These are phyloP conservation scores for Alternaria incomplexa DNA, from an alignment of 2,329 filamentous ascomycete genomes.

Conservation along the genomic window DNA sequence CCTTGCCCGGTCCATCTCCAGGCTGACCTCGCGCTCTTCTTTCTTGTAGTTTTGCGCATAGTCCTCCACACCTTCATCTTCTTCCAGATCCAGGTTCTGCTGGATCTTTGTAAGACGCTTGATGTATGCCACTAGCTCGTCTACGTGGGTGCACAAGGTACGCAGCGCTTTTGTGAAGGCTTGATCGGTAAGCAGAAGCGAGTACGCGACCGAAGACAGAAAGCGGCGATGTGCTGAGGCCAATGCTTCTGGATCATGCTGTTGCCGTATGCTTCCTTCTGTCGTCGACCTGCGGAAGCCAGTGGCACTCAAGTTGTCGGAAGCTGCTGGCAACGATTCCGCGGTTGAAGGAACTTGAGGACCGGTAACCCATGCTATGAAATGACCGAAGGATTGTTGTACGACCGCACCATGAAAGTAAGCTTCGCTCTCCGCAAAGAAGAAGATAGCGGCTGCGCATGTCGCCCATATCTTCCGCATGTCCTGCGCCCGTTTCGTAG, in stretches of 20 bases:
- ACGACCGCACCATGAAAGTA: conserved; percentile 93
- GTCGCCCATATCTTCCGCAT: conserved; percentile 91
- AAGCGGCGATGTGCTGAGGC: conserved; percentile 80
- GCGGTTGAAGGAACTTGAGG: conserved; percentile 8
- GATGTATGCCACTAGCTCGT: conserved; percentile 79
- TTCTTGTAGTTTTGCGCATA: conserved; percentile 58
- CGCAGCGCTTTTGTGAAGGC: conserved; percentile 71
- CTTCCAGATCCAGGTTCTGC: conserved; percentile 78
- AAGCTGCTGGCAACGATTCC: conserved; percentile 9
- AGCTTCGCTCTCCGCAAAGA: conserved; percentile 83
- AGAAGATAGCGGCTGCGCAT: conserved; percentile 83
- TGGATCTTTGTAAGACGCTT: conserved; percentile 78
- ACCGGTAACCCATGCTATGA: conserved; percentile 73
- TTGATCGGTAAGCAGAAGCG: conserved; percentile 69
- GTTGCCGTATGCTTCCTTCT: conserved; percentile 20
- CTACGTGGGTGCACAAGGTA: conserved; percentile 73
- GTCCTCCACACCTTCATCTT: conserved; percentile 78
- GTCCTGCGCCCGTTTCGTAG: conserved; percentile 66
- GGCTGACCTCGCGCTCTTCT: conserved; percentile 73
- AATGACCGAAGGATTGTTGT: conserved; percentile 78
- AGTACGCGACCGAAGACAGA: conserved; percentile 69
- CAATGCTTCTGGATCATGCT: conserved; percentile 84
- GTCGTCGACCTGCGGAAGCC: conserved; percentile 7
- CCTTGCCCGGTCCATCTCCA: conserved; percentile 69
- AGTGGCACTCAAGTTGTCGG: conserved; percentile 3